Conservation (phyloP, 495 filamentous ascomycete genomes). For the Xylaria cubensis region DNA sequence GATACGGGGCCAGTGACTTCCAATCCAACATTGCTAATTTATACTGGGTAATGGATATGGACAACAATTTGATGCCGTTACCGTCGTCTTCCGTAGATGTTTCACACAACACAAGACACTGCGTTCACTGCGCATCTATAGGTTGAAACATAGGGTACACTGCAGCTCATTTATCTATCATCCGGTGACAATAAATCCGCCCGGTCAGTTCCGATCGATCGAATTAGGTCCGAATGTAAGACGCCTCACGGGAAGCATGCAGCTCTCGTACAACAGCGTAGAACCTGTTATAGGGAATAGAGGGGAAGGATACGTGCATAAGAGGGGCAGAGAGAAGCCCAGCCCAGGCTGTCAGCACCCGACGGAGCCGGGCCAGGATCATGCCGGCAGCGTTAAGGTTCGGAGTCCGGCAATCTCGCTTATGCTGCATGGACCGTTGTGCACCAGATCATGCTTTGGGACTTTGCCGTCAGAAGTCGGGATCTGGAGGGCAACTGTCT, state of each 20-base stretch:
- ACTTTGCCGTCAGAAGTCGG: conserved; percentile 47
- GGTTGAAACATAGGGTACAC: neutral
- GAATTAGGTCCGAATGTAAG: neutral
- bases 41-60: neutral
- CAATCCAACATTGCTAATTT: too few species aligned
- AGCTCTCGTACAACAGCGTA: neutral
- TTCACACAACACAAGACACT: neutral
- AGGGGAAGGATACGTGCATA: neutral
- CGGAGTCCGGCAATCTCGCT: conserved; percentile 29
- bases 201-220: neutral
- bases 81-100: neutral
- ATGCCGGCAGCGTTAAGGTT: conserved; percentile 2
- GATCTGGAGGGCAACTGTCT: conserved; percentile 51
- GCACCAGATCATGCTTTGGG: conserved; percentile 51
- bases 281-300: neutral
- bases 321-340: neutral
- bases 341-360: neutral
- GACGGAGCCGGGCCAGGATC: neutral
- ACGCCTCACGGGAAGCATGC: neutral
- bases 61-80: neutral
- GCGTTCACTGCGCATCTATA: neutral
- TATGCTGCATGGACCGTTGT: conserved; percentile 28
- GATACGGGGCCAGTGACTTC: neutral
- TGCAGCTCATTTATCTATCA: neutral
- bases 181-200: neutral